Percentiles rank a stretch among this genome's conserved stretches.
Conservation (phyloP, 2,329 filamentous ascomycete genomes). For the Phyllosticta ampelicida region DNA sequence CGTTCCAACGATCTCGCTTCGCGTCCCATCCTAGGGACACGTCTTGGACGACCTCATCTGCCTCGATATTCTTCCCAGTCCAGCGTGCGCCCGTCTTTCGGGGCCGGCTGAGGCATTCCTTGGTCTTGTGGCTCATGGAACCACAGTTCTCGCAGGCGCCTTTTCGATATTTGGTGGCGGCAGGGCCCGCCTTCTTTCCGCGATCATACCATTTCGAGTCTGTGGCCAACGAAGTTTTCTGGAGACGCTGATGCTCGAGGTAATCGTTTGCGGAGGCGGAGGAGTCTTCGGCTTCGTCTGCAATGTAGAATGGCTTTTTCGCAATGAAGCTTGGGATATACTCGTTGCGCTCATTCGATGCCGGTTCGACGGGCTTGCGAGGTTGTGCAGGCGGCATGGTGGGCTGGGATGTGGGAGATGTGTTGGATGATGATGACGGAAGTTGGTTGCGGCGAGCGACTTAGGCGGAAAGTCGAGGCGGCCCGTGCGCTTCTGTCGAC, state of each 20-base stretch:
- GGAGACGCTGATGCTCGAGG: slow-evolving; percentile 87
- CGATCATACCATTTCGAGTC: slow-evolving; percentile 83
- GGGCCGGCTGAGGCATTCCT: slow-evolving; percentile 83
- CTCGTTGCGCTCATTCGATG: slow-evolving; percentile 82
- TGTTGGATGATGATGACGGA: background rate
- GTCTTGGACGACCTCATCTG: slow-evolving; percentile 78
- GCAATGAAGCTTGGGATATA: slow-evolving; percentile 98
- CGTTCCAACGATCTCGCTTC: slow-evolving; percentile 95
- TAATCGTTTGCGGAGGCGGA: slow-evolving; percentile 61
- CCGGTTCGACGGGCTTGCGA: slow-evolving; percentile 39
- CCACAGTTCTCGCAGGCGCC: slow-evolving; percentile 98
- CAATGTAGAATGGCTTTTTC: slow-evolving; percentile 93
- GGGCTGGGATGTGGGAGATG: background rate
- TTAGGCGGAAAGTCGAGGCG: slow-evolving; percentile 1
- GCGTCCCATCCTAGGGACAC: slow-evolving; percentile 91
- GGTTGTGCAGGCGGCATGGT: slow-evolving; percentile 38
- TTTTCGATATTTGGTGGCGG: slow-evolving; percentile 93
- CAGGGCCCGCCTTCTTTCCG: slow-evolving; percentile 70
- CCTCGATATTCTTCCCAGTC: slow-evolving; percentile 87
- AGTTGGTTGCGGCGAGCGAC: background rate
- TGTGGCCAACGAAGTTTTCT: slow-evolving; percentile 52
- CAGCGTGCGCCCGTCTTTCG: slow-evolving; percentile 83
- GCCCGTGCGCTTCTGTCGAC: background rate
- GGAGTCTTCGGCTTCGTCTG: slow-evolving; percentile 67
- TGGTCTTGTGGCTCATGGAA: slow-evolving; percentile 89